Conservation (phyloP, 139 green algal species). For the Edaphochlamys debaryana region DNA sequence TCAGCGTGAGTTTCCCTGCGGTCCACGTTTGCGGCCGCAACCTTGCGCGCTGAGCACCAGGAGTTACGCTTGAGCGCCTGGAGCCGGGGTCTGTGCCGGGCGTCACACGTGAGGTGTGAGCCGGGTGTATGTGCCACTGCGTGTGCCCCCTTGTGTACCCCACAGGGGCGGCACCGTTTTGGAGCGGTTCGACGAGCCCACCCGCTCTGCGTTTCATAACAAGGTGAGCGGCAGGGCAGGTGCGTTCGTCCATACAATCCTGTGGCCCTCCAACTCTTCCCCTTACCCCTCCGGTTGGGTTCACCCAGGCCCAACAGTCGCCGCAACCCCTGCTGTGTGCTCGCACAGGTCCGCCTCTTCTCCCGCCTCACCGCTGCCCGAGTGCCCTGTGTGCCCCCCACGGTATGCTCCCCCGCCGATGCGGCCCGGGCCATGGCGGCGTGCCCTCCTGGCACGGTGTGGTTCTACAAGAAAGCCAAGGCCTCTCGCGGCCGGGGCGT, state of each 20-base stretch:
- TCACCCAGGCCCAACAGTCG: no score
- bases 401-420: neutral
- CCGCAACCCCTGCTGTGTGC: no score
- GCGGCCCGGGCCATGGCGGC: neutral
- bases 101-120: no score
- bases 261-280: no score
- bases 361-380: neutral
- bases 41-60: no score
- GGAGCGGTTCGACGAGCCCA: neutral
- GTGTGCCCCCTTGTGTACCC: no score
- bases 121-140: no score
- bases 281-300: no score
- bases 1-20: neutral
- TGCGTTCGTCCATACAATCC: no score
- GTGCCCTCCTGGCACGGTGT: neutral
- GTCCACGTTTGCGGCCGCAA: neutral
- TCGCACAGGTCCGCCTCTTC: slow-evolving; percentile 15
- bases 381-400: neutral
- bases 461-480: slow-evolving; percentile 17
- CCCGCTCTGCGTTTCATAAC: neutral
- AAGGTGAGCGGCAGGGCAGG: no score
- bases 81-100: no score
- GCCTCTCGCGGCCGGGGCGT: neutral
- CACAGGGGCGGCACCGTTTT: neutral
- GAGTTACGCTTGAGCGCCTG: no score